Conservation (phyloP, 495 filamentous ascomycete species). For the Xylaria telfairii region DNA sequence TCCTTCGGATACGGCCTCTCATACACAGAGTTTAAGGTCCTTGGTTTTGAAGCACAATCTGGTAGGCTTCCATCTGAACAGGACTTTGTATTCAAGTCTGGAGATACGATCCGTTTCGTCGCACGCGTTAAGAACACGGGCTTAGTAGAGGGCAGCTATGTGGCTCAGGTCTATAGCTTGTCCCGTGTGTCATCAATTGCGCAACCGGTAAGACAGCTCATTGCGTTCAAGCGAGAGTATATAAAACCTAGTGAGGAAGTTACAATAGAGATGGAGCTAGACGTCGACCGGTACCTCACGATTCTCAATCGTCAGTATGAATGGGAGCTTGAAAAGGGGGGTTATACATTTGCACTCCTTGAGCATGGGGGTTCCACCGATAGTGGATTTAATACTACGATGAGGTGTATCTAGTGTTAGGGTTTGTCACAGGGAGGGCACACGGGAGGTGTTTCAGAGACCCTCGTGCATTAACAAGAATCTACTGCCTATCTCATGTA, state of each 20-base stretch:
- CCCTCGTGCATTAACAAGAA: too few species aligned
- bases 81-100: constrained; percentile 29
- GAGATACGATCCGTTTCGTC: constrained; percentile 42
- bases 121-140: constrained; percentile 44
- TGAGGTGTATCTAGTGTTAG: constrained; percentile 37
- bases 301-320: constrained; percentile 45
- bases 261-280: constrained; percentile 38
- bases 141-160: constrained; percentile 42
- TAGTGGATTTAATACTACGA: constrained; percentile 41
- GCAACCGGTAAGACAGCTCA: constrained; percentile 50
- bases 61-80: not conserved
- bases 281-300: constrained; percentile 46
- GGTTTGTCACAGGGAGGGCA: not conserved
- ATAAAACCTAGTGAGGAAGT: constrained; percentile 38
- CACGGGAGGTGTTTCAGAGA: too few species aligned
- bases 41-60: constrained; percentile 28
- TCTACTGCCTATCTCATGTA: too few species aligned
- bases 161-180: constrained; percentile 48
- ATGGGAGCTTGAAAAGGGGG: constrained; percentile 49
- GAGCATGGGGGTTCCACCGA: constrained; percentile 44
- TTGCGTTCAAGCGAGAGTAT: constrained; percentile 46
- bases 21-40: constrained; percentile 45
- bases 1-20: constrained; percentile 50
- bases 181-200: constrained; percentile 45
- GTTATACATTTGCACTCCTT: constrained; percentile 50